Conservation (phyloP, 2,329 filamentous ascomycete genomes). For the Byssothecium circinans region DNA sequence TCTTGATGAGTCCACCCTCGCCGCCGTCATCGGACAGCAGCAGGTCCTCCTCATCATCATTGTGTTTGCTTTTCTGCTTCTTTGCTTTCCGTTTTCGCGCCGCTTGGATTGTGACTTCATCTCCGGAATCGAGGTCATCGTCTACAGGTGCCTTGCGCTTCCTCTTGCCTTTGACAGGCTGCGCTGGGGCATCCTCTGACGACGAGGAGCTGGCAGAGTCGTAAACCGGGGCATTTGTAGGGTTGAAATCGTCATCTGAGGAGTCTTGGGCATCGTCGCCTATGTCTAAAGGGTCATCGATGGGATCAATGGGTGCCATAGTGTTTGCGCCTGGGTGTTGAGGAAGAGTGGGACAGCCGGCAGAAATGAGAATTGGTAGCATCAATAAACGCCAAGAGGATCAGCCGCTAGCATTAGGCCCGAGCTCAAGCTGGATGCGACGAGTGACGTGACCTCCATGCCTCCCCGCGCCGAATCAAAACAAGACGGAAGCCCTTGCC, state of each 20-base stretch:
- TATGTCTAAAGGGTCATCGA: conserved; percentile 31
- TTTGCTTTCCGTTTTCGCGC: conserved; percentile 56
- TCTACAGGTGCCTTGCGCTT: conserved; percentile 38
- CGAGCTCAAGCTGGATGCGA: not conserved
- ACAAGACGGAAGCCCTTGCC: conserved; percentile 23
- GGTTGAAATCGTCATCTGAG: conserved; percentile 74
- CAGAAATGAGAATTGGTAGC: not conserved
- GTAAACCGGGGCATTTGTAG: conserved; percentile 58
- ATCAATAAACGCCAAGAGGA: conserved; percentile 13
- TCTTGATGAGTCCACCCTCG: conserved; percentile 68
- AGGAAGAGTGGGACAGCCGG: not conserved
- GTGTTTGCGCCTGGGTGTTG: not conserved
- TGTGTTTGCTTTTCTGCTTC: conserved; percentile 33
- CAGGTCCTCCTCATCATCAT: conserved; percentile 18
- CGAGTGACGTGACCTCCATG: conserved; percentile 11
- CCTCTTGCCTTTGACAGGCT: conserved; percentile 22
- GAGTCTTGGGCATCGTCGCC: conserved; percentile 61
- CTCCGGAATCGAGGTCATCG: conserved; percentile 59
- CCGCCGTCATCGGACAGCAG: conserved; percentile 50
- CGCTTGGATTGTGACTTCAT: conserved; percentile 68
- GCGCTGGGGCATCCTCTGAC: conserved; percentile 26
- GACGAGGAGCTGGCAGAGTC: conserved; percentile 56
- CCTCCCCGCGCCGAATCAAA: conserved; percentile 21
- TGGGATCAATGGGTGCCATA: conserved; percentile 33
- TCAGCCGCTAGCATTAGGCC: conserved; percentile 17